These are phyloP conservation scores for Saccharomyces hybrid DNA, from an alignment of 1,139 yeast species.

Conservation along the genomic window DNA sequence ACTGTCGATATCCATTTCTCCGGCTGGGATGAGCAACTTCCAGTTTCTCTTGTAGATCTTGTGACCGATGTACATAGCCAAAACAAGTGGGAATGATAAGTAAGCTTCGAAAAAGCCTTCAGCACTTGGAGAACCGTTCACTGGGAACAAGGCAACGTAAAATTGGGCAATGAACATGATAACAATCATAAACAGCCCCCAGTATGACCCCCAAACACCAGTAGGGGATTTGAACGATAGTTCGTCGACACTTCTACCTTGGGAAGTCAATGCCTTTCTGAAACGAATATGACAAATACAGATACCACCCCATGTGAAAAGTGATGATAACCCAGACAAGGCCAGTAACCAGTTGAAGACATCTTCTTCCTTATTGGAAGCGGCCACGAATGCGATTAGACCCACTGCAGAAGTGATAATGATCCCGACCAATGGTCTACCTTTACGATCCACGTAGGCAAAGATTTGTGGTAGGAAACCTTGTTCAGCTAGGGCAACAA, in stretches of 20 bases:
- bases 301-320: conserved; percentile 63
- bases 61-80: conserved; percentile 50
- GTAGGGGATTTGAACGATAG: conserved; percentile 48
- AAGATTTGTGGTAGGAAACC: conserved; percentile 55
- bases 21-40: conserved; percentile 42
- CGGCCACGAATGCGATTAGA: conserved; percentile 51
- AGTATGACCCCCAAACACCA: conserved; percentile 48
- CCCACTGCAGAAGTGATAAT: conserved; percentile 44
- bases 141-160: conserved; percentile 53
- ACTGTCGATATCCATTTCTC: conserved; percentile 58
- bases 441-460: conserved; percentile 60
- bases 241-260: conserved; percentile 50
- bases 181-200: conserved; percentile 41
- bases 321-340: conserved; percentile 56
- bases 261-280: conserved; percentile 52
- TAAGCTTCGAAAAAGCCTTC: conserved; percentile 52
- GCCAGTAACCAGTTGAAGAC: conserved; percentile 65
- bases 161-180: conserved; percentile 52
- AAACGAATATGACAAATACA: conserved; percentile 57
- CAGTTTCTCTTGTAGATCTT: conserved; percentile 52
- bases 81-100: conserved; percentile 55
- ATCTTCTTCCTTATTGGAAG: conserved; percentile 46
- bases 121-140: conserved; percentile 47
- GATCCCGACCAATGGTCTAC: conserved; percentile 60
- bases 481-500: conserved; percentile 56